Evolutionary conservation across 345 rosid species (phyloP), one percentile per base, ranked within the genome.

Genomic region (Brassica rapa): DNA sequence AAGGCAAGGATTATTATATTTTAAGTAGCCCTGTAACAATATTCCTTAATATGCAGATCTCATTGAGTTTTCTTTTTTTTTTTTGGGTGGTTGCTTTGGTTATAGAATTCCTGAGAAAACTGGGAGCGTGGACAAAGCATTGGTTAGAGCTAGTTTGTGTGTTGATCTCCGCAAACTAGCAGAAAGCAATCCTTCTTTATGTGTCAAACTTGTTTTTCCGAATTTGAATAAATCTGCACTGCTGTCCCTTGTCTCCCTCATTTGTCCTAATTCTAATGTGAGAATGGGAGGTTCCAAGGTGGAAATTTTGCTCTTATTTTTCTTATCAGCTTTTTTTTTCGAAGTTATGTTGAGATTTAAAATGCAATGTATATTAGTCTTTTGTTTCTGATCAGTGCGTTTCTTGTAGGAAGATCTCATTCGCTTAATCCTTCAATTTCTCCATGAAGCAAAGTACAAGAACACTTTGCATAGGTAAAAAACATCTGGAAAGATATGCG

Each of bases 341-440:
- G 46, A 72, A 81, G 74, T 65, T 16, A 66, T 59, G 43, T 66
- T 60, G 16, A 8, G 64, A 39, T 15, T 10, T 1, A 14, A 30
- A 59, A 30, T 21, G 30, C 23, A 59, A 10, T 30, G 30, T 30
- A 55, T 62, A 68, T 61, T 14, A 67, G 53, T 33, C 62, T 33
- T 64, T 77, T 25, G 62, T 68, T 77, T 19, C 84, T 82, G 66
- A 82, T 27, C 73, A 70, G 62, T 73, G 32, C 49, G 51, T 61
- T 71, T 66, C 78, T 62, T 85, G 82, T 68, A 85, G 85, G 84
- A 85, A 73, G 84, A 81, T 72, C 74, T 83, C 27, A 76, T 85
- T 53, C 77, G 35, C 71, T 51, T 83, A 68, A 81, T 85, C 77
- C 78, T 83, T 73, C 84, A 83, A 69, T 85, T 85, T 78, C 82